Base-by-base conservation (phyloP, 495 filamentous ascomycete genomes). In the Lepraria neglecta region DNA sequence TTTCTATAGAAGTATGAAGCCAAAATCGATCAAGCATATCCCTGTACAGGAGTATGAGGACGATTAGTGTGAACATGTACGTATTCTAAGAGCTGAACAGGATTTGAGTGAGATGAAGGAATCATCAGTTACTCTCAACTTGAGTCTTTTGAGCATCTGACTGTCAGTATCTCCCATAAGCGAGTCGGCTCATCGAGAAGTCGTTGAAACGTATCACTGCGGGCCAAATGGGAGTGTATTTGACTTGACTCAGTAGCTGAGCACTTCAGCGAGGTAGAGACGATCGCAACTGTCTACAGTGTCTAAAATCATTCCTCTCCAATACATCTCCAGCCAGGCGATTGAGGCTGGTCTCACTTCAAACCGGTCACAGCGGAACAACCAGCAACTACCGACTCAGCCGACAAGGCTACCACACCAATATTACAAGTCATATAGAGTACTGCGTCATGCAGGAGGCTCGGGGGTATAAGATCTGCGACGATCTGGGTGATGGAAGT, bases 31-130 rank as follows among this genome's bases (percentile, higher is more conserved):
- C 30, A 55, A 55, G 24, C 52, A 55, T 21, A 38, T 55, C 21
- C 30, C 52, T 31, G 52, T 33, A 30, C 21, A 55, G 52, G 21
- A 55, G 52, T 24, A 31, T 31, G 52, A 55, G n/a, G 52, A 55
- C 3, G 52, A 55, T 55, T 55, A 40, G 27, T 35, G 11, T 55
- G 28, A 55, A 35, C 52, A 0, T 33, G 52, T 38, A 12, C 27
- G 52, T 55, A 33, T 33, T 31, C 30, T 11, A 38, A 55, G 52
- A 55, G 52, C 52, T n/a, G 52, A 55, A 55, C 52, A 55, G 24
- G 52, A 55, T 21, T n/a, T 33, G 52, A 55, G 35, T 6, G 52
- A 33, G 27, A 33, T 55, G 27, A 55, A 15, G 21, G 33, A 35
- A 35, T 35, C 33, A 35, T 35, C 10, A 35, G 6, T 35, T 1